Evolutionary conservation across 805 yeast genomes (phyloP).

Genomic region (Yamadazyma sp.): DNA sequence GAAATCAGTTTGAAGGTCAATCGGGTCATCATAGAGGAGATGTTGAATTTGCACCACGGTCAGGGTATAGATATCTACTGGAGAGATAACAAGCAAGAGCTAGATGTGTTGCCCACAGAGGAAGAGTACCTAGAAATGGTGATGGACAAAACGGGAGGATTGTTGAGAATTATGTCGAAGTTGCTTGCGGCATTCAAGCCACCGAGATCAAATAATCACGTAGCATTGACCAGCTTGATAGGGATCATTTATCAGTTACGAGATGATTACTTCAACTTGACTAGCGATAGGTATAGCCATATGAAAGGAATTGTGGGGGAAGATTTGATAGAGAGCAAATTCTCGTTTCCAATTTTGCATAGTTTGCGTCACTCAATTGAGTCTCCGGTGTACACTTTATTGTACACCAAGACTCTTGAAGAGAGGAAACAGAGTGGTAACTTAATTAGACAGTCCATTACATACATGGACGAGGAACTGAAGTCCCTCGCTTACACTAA

Average conservation of each 20-base stretch:
- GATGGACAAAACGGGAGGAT: conserved; percentile 82
- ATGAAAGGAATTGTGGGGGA: conserved; percentile 75
- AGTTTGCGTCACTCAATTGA: conserved; percentile 19
- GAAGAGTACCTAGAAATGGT: conserved; percentile 74
- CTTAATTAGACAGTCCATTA: conserved; percentile 22
- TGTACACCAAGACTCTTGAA: conserved; percentile 18
- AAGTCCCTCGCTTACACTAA: conserved; percentile 28
- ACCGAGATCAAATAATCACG: conserved; percentile 6
- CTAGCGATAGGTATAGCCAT: conserved; percentile 47
- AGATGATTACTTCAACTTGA: conserved; percentile 79
- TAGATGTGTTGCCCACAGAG: conserved; percentile 21
- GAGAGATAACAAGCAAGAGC: conserved; percentile 43
- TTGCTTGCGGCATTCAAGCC: conserved; percentile 46
- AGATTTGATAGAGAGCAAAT: conserved; percentile 87
- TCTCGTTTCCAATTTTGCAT: conserved; percentile 83
- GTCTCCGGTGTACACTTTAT: conserved; percentile 25
- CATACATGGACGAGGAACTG: conserved; percentile 21
- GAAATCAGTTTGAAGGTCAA: conserved; percentile 24
- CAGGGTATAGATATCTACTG: conserved; percentile 89
- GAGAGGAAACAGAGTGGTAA: conserved; percentile 17
- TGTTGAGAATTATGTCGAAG: conserved; percentile 71
- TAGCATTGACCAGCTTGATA: conserved; percentile 65
- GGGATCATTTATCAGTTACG: conserved; percentile 84
- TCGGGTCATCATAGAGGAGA: conserved; percentile 60
- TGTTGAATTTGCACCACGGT: conserved; percentile 81